Base-by-base conservation (phyloP, 2,329 filamentous ascomycete species). In the Alternaria sp. region DNA sequence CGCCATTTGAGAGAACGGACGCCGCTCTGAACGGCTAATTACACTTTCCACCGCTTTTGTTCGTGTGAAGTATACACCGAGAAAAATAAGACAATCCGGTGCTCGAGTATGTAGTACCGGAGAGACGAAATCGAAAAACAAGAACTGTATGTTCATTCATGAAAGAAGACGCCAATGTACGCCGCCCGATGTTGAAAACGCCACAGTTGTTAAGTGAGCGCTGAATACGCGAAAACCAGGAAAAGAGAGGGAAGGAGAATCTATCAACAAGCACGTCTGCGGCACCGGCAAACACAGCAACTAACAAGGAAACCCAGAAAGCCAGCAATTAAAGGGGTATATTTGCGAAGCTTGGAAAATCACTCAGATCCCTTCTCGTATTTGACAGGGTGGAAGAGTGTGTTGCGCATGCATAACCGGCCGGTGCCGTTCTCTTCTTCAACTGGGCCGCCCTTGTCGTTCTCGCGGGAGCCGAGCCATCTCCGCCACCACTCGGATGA, bases 301-400 rank as follows among this genome's bases (percentile, higher is more conserved):
- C 56, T 54, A 57, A 64, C 38, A 62, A 63, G 34, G 53, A 55
- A 59, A 66, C 63, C 62, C 56, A 65, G 41, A 40, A 46, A 49
- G 60, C 46, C 51, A 57, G 44, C 57, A 46, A 73, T 73, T 72
- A 73, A 72, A 74, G 64, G 60, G 62, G 65, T 72, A 66, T 57
- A 62, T 64, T 67, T 65, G 66, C 57, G 54, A 57, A 67, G 43
- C 52, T 28, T 55, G 53, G 25, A 30, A 51, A 52, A 57, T 77
- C 68, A 78, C 54, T 77, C 74, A 9, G 74, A 78, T 16, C 79
- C 79, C 51, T 74, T 74, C 66, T 85, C 83, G 55, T 79, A 76
- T 72, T 85, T 85, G 68, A 85, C 79, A 5, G 83, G 83, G 67
- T 85, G 83, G 69, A 81, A 80, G 40, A 84, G 72, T 22, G 74